These are phyloP conservation scores for Musa itinerans DNA, from an alignment of 176 grass and related monocot genomes.

Conservation along the genomic window DNA sequence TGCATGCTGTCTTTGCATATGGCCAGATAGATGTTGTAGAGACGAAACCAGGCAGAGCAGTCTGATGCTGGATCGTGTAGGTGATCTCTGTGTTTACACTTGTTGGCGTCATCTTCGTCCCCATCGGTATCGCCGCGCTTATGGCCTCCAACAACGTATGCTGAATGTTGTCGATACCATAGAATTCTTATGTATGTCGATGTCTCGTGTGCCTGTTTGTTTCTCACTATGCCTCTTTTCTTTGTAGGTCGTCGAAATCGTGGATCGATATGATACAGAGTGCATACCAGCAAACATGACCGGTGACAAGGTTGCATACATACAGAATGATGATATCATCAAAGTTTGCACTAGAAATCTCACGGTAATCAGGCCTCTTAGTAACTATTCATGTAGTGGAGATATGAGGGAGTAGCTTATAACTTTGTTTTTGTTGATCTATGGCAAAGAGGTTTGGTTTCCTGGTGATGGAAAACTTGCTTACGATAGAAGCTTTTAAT, in stretches of 20 bases:
- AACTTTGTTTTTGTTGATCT: neutral
- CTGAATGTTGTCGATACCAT: neutral
- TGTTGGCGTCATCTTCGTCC: slow-evolving; percentile 66
- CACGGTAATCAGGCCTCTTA: slow-evolving; percentile 30
- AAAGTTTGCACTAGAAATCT: slow-evolving; percentile 79
- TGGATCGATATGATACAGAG: slow-evolving; percentile 58
- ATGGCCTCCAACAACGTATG: slow-evolving; percentile 65
- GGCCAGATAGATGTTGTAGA: neutral
- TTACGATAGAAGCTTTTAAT: neutral
- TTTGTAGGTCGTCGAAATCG: slow-evolving; percentile 83
- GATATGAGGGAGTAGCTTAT: neutral
- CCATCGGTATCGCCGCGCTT: slow-evolving; percentile 62
- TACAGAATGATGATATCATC: slow-evolving; percentile 29
- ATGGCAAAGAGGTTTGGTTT: neutral
- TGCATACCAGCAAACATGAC: slow-evolving; percentile 52
- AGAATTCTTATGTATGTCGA: neutral
- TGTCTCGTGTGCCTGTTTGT: slow-evolving; percentile 9
- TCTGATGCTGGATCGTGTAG: slow-evolving; percentile 26
- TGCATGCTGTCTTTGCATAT: neutral
- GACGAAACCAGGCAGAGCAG: neutral
- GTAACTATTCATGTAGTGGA: neutral
- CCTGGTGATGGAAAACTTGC: neutral
- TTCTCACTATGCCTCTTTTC: neutral
- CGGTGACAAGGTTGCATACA: slow-evolving; percentile 62
- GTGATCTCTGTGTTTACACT: slow-evolving; percentile 84